Conservation (phyloP, 2,329 filamentous ascomycete genomes). For the Microdochium paspali region DNA sequence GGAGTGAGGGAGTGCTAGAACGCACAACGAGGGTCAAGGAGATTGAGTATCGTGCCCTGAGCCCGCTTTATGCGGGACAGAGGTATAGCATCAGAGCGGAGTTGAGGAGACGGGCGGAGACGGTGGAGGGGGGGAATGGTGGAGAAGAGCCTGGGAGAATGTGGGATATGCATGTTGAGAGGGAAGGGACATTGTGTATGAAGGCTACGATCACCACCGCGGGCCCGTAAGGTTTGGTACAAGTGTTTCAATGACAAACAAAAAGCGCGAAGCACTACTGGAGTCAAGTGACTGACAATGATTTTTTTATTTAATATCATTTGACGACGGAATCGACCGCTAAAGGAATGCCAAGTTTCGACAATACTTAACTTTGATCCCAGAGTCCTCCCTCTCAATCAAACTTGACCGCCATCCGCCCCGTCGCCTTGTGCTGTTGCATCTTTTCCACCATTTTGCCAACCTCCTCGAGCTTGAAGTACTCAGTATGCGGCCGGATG, state of each 20-base stretch:
- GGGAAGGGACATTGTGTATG: constrained; percentile 23
- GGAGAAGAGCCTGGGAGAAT: constrained; percentile 3
- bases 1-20: too few species aligned
- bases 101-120: constrained; percentile 3
- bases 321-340: too few species aligned
- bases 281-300: too few species aligned
- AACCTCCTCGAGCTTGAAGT: not conserved
- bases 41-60: constrained; percentile 58
- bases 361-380: too few species aligned
- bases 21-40: constrained; percentile 8
- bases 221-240: not conserved
- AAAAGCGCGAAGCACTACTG: too few species aligned
- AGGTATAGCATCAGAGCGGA: constrained; percentile 40
- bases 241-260: too few species aligned
- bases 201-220: constrained; percentile 18
- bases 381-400: not conserved
- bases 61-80: constrained; percentile 62
- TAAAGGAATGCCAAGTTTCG: too few species aligned
- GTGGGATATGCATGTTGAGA: constrained; percentile 40
- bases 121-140: not conserved
- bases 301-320: too few species aligned
- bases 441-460: not conserved
- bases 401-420: not conserved
- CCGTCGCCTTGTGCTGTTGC: not conserved
- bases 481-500: not conserved